Evolutionary conservation across 306 rosid species (phyloP), one percentile per base, ranked within the genome.

Genomic region (Dalbergia oliveri): DNA sequence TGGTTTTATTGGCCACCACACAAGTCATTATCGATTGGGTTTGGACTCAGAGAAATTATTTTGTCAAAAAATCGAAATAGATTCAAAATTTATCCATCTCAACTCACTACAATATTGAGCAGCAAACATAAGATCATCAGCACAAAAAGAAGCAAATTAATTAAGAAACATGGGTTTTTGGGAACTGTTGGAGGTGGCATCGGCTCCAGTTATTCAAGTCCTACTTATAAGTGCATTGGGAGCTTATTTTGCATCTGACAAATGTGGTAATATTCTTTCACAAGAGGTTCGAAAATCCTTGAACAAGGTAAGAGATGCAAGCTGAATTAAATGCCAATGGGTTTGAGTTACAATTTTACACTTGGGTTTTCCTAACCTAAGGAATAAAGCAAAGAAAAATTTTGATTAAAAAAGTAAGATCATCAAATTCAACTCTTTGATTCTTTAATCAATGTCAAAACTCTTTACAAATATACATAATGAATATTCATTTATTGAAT

Each of bases 181-280:
- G 87, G 72, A 84, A 34, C 76, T 92, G 3, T 65, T 94, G 18
- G 82, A 84, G 87, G 91, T 86, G 88, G 96, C 98, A 0, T 84
- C 87, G 19, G 82, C 85, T 79, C 98, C 98, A 60, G 50, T 89
- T 60, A 26, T 89, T 73, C 88, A 92, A 87, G 91, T 94, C 78
- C 82, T 92, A 13, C 45, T 94, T 11, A 86, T 94, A 45, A 84
- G 90, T 78, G 57, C 87, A 9, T 59, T 92, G 41, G 98, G 97
- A 72, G 98, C 94, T 66, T 89, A 82, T 79, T 14, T 94, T 85
- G 88, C 98, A 31, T 86, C 91, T 70, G 72, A 69, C 12, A 72
- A 74, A 26, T 82, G 77, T 65, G 71, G 79, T 69, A 82, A 90
- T 71, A 84, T 92, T 84, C 96, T 94, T 12, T 88, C 94, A 0